phyloP scores from a whole-genome alignment of 768 basidiomycete species.

The Boletus reticuloceps region DNA sequence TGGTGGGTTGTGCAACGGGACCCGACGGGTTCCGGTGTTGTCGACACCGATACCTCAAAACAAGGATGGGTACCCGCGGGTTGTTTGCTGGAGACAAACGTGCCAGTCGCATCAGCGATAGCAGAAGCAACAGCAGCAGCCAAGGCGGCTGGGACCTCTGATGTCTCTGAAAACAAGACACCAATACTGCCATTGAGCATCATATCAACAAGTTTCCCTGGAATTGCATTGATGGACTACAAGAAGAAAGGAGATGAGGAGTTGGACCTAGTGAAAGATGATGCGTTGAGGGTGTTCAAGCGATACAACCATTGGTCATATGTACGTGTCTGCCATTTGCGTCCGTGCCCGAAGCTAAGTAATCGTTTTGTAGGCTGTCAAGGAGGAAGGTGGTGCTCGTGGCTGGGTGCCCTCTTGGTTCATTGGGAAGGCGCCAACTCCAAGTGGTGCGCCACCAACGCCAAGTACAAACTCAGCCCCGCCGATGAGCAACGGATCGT shows the following conservation, averaged over 20 bases:
- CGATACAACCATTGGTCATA: constrained; percentile 98
- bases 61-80: constrained; percentile 99
- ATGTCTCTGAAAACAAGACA: constrained; percentile 48
- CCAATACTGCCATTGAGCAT: constrained; percentile 90
- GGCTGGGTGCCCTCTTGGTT: constrained; percentile 99
- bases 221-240: constrained; percentile 95
- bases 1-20: constrained; percentile 99
- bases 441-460: constrained; percentile 42
- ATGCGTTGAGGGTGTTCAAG: constrained; percentile 90
- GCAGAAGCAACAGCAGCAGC: constrained; percentile 75
- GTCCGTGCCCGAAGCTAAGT: neutral
- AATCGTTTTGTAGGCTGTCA: constrained; percentile 67
- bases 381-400: constrained; percentile 88
- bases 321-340: constrained; percentile 41
- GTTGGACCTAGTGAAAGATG: constrained; percentile 84
- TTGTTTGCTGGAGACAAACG: constrained; percentile 89
- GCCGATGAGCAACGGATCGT: constrained; percentile 27
- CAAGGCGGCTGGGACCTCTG: constrained; percentile 41
- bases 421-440: constrained; percentile 76
- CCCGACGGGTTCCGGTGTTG: constrained; percentile 75
- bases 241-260: constrained; percentile 93
- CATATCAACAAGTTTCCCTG: constrained; percentile 96
- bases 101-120: constrained; percentile 86
- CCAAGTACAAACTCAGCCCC: constrained; percentile 47
- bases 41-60: constrained; percentile 72